These are phyloP conservation scores for Trichoderma sp. DNA, from an alignment of 2,329 filamentous ascomycete genomes.

Conservation along the genomic window DNA sequence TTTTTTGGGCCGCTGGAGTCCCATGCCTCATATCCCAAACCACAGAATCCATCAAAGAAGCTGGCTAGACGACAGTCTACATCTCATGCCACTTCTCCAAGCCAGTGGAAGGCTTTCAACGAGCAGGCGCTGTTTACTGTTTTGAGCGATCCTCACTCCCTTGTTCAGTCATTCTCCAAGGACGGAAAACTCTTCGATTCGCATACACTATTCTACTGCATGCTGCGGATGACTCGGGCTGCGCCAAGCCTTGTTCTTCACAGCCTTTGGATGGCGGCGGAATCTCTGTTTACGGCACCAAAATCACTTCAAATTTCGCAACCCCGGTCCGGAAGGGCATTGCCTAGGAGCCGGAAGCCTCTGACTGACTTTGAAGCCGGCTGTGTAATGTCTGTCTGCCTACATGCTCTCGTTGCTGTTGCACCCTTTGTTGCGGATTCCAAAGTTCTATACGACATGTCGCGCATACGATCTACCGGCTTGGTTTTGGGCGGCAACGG, in stretches of 20 bases:
- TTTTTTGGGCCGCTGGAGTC: constrained; percentile 43
- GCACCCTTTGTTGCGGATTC: constrained; percentile 53
- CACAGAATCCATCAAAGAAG: constrained; percentile 22
- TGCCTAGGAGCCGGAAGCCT: constrained; percentile 17
- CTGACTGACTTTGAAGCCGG: constrained; percentile 53
- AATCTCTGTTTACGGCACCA: constrained; percentile 59
- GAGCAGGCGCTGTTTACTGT: constrained; percentile 67
- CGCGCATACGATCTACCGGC: constrained; percentile 59
- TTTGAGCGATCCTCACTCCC: constrained; percentile 57
- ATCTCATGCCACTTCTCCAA: constrained; percentile 27
- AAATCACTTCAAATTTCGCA: constrained; percentile 45
- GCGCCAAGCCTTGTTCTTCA: constrained; percentile 62
- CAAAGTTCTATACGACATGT: constrained; percentile 58
- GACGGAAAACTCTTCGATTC: constrained; percentile 59
- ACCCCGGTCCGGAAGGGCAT: constrained; percentile 31
- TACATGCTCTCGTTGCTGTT: constrained; percentile 63
- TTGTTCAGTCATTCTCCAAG: constrained; percentile 59
- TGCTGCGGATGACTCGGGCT: constrained; percentile 59
- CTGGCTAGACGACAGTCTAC: constrained; percentile 25
- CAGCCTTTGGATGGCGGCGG: constrained; percentile 64
- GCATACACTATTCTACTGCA: constrained; percentile 63
- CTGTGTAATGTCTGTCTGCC: constrained; percentile 58
- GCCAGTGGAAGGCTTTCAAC: constrained; percentile 61
- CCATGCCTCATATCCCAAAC: constrained; percentile 26
- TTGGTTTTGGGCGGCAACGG: constrained; percentile 51